Percentiles rank a stretch among this genome's conserved stretches.
Evolutionary conservation across 306 rosid genomes (phyloP).

Genomic region (Ochetophila trinervis): DNA sequence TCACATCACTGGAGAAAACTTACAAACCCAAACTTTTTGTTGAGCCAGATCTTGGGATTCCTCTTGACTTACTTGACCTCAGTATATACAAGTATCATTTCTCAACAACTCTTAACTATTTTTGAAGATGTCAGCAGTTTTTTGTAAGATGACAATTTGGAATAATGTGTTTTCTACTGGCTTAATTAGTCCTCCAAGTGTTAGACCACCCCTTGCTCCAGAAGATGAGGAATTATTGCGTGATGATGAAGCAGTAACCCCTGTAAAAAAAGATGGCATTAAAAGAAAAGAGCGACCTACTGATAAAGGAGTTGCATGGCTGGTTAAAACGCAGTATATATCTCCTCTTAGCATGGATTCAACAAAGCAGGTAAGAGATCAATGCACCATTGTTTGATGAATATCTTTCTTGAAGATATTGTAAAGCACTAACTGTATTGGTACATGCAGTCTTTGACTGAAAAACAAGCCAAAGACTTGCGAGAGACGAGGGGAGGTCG

Average conservation of each 20-base stretch:
- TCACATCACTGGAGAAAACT: conserved; percentile 87
- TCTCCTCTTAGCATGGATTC: conserved; percentile 96
- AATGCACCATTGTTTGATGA: conserved; percentile 8
- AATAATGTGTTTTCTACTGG: conserved; percentile 26
- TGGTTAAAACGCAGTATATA: conserved; percentile 95
- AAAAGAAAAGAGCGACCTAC: conserved; percentile 92
- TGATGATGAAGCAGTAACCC: conserved; percentile 77
- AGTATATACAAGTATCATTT: conserved; percentile 86
- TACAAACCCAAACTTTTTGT: conserved; percentile 94
- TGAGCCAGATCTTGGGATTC: conserved; percentile 99
- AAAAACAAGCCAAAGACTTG: conserved; percentile 93
- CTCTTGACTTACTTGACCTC: conserved; percentile 97
- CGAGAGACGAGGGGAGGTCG: conserved; percentile 87
- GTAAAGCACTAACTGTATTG: conserved; percentile 17
- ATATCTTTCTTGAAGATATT: conserved; percentile 15
- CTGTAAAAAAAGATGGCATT: conserved; percentile 82
- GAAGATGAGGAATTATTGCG: conserved; percentile 93
- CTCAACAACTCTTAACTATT: conserved; percentile 19
- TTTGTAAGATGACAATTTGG: conserved; percentile 26
- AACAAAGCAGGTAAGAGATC: conserved; percentile 67
- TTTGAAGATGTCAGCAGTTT: conserved; percentile 22
- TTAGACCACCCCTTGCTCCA: conserved; percentile 62
- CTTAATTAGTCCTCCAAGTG: conserved; percentile 70
- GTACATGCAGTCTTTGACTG: conserved; percentile 74
- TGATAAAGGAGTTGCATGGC: conserved; percentile 99